A percentile compares a stretch with the other conserved stretches of the same genome.
Conservation (phyloP, 73 alveolate genomes). For the Paramecium tetraurelia region DNA sequence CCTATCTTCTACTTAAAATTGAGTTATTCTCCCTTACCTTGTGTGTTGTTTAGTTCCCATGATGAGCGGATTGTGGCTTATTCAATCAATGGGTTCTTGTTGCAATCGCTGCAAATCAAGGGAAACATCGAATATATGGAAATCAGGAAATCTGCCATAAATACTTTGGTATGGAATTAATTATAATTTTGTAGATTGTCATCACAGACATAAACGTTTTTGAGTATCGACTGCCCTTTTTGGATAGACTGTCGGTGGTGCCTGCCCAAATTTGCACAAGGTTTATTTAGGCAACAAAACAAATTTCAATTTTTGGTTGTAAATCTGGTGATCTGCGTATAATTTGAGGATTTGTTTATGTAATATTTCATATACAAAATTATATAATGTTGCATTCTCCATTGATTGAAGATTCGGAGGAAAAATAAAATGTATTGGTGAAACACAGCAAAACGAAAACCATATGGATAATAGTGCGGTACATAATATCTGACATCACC, state of each 20-base stretch:
- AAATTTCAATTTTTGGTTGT: not conserved
- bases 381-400: conserved; percentile 2
- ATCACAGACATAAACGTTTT: not conserved
- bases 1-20: not conserved
- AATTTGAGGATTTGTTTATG: not conserved
- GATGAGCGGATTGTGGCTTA: not conserved
- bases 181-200: not conserved
- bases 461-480: not conserved
- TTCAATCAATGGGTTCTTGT: not conserved
- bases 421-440: not conserved
- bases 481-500: conserved; percentile 72
- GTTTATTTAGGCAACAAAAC: not conserved
- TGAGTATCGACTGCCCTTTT: not conserved
- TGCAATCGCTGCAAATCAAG: not conserved
- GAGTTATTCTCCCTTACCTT: not conserved
- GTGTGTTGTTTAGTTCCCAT: not conserved
- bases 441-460: not conserved
- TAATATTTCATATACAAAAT: not conserved
- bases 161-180: not conserved
- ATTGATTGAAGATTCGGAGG: not conserved
- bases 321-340: not conserved
- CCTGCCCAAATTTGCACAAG: not conserved
- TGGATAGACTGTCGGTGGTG: not conserved
- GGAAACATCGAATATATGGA: not conserved
- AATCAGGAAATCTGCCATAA: not conserved